Evolutionary conservation across 768 basidiomycete genomes (phyloP).

Genomic region (Podaxis mareebaensis): DNA sequence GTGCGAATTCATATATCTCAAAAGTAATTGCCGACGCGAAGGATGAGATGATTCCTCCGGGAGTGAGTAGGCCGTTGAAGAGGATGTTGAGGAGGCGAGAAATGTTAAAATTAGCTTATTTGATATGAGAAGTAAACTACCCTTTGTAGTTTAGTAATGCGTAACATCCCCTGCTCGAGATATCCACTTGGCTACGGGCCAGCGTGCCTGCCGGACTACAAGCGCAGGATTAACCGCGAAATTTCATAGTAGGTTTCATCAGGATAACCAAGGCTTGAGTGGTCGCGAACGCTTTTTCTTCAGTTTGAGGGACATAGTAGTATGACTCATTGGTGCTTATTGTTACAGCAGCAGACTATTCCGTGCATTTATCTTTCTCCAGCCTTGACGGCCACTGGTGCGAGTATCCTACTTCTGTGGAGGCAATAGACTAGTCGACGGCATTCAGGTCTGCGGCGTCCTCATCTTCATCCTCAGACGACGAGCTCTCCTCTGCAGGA

Average conservation of each 20-base stretch:
- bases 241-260: too few relatives aligned
- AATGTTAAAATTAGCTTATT: not conserved
- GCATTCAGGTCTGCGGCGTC: constrained; percentile 10
- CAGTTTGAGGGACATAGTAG: too few relatives aligned
- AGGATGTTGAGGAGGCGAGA: not conserved
- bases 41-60: not conserved
- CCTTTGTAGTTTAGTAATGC: too few relatives aligned
- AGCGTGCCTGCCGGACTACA: too few relatives aligned
- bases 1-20: not conserved
- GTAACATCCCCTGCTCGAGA: too few relatives aligned
- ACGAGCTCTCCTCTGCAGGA: constrained; percentile 33
- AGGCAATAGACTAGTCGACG: constrained; percentile 6
- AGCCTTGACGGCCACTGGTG: not conserved
- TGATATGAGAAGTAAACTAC: not conserved
- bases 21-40: not conserved
- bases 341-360: too few relatives aligned
- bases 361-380: too few relatives aligned
- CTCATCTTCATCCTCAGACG: constrained; percentile 41
- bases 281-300: too few relatives aligned
- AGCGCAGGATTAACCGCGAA: too few relatives aligned
- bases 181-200: too few relatives aligned
- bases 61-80: not conserved
- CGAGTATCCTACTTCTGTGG: not conserved
- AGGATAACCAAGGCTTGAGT: too few relatives aligned
- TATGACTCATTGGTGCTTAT: too few relatives aligned